These are phyloP conservation scores for Candida montana DNA, from an alignment of 805 yeast genomes.

Conservation along the genomic window DNA sequence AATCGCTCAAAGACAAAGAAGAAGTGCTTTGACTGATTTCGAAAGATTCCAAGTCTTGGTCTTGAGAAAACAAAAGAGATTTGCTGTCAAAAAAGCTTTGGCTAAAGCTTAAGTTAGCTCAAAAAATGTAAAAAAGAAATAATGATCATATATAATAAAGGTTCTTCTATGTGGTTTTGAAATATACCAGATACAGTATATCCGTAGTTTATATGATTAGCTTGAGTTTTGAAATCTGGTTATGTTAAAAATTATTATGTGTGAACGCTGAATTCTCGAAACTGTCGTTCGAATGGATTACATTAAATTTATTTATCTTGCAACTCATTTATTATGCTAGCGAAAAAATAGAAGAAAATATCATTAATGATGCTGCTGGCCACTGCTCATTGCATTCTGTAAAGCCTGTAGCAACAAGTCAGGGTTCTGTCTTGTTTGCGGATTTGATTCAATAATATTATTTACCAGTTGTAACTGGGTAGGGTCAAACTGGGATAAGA, in stretches of 20 bases:
- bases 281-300: too few species aligned
- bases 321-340: too few species aligned
- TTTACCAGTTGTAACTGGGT: slow-evolving; percentile 17
- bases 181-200: too few species aligned
- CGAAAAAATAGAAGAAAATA: background rate
- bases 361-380: background rate
- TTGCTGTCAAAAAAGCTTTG: slow-evolving; percentile 90
- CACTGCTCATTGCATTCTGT: slow-evolving; percentile 10
- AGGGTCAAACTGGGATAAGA: slow-evolving; percentile 16
- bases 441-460: slow-evolving; percentile 19
- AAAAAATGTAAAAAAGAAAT: slow-evolving; percentile 4
- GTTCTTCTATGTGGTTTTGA: slow-evolving; percentile 6
- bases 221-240: too few species aligned
- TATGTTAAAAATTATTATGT: too few species aligned
- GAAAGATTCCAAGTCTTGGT: slow-evolving; percentile 99
- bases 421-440: slow-evolving; percentile 19
- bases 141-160: slow-evolving; percentile 24
- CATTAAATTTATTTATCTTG: too few species aligned
- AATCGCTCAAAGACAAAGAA: slow-evolving; percentile 90
- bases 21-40: slow-evolving; percentile 91
- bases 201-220: too few species aligned
- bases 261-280: too few species aligned
- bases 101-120: slow-evolving; percentile 71
- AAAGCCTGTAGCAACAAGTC: slow-evolving; percentile 17
- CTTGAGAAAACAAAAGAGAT: slow-evolving; percentile 95